Evolutionary conservation across 352 stramenopile species (phyloP), one percentile per base, ranked within the genome.

Genomic region (Globisporangium canariense): DNA sequence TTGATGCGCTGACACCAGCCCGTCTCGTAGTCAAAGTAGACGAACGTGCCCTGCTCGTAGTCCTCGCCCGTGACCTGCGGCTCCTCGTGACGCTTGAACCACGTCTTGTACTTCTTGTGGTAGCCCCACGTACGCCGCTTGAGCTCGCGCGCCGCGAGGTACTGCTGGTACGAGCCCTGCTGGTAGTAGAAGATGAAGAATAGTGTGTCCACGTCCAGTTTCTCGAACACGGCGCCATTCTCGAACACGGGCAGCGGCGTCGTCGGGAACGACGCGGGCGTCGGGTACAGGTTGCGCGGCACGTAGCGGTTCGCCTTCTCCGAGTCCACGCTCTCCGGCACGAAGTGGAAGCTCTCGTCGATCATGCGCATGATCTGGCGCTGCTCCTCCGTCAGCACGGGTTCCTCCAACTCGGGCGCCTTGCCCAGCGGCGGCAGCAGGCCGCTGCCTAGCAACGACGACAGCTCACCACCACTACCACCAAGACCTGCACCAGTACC

Each of bases 111-210:
- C 91, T 99, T 99, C 72, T 99, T 99, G 85, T 99, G 97, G 79
- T 99, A 99, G 45, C 98, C 86, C 98, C 98, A 99, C 68, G 90
- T 98, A 74, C 98, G 93, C 73, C 97, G 97, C 83, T 99, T 99
- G 57, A 99, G 89, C 75, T 99, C 96, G 5, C 93, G 84, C 28
- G 98, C 98, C 22, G 97, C 98, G 58, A 99, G 79, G 69, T 99
- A 99, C 83, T 99, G 98, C 79, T 99, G 96, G 77, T 99, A 99
- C 14, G 96, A 99, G 56, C 96, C 97, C 79, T 99, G 97, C 68
- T 98, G 90, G 78, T 99, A 99, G 85, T 99, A 99, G 78, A 99
- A 99, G 74, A 99, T 98, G 75, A 99, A 99, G 78, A 99, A 99
- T 9, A 99, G 85, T 54, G 93, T 97, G 83, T 99, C 97, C 25